Evolutionary conservation across 768 basidiomycete species (phyloP), one percentile per base, ranked within the genome.

Genomic region (Suillus spraguei): DNA sequence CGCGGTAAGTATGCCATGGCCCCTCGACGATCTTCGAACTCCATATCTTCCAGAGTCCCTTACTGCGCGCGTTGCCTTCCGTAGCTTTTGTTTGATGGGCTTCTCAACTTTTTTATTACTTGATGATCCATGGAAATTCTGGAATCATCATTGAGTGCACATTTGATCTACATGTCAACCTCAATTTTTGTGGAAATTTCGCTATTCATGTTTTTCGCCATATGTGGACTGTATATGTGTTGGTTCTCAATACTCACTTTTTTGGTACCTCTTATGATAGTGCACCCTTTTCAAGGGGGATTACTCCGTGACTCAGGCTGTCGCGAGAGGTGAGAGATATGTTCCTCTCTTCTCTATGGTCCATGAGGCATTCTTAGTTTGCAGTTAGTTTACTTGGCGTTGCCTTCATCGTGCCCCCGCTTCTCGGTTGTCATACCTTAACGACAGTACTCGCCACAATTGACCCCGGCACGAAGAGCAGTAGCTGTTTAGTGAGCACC

Each of bases 331-430:
- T 84, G 63, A 63, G 79, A 58, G 8, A 22, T n/a, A 35, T 35
- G 20, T 5, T 35, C 33, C 60, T 10, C 14, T 24, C 10, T 32
- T 32, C 17, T 52, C 32, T 10, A 33, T 52, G 20, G 20, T n/a
- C 59, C 4, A 32, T 33, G 44, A 33, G 42, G 20, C 54, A 44
- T 56, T 24, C 49, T 20, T 68, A 84, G 85, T 89, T 14, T 80
- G 83, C 58, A 89, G 91, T 73, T 80, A 89, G 91, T 73, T 80
- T 96, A 39, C 44, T 83, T 10, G 95, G 94, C 0, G 92, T 94
- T 10, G 72, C 95, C 16, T 80, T 95, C 9, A 92, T 97, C 56
- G 91, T 93, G 8, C 81, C 92, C 41, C 95, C 94, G 0, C 77
- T 82, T 46, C 2, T 56, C 62, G n/a, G 35, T 44, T 36, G n/a